phyloP scores from a whole-genome alignment of 129 eudicot genomes.

The Ambrosia artemisiifolia region DNA sequence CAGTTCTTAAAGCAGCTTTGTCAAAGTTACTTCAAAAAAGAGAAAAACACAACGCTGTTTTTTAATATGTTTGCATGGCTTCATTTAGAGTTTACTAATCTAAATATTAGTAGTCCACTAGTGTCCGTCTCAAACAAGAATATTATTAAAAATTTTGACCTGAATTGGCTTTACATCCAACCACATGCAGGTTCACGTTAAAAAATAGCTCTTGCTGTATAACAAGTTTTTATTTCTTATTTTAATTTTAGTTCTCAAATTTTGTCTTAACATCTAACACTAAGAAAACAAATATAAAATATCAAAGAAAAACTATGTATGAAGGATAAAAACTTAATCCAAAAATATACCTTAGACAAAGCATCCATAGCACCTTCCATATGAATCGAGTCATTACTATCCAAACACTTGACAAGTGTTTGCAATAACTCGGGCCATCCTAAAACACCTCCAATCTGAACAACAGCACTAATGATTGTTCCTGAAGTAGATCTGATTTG shows the following conservation, averaged over 20 bases:
- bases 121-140: neutral
- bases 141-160: neutral
- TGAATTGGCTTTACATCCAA: neutral
- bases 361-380: constrained; percentile 99
- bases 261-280: neutral
- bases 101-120: neutral
- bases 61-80: neutral
- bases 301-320: neutral
- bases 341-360: constrained; percentile 73
- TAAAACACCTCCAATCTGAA: constrained; percentile 78
- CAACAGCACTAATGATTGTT: constrained; percentile 79
- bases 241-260: neutral
- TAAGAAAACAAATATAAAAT: neutral
- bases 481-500: constrained; percentile 89
- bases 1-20: neutral
- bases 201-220: neutral
- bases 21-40: neutral
- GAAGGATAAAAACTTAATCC: neutral
- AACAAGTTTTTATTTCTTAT: neutral
- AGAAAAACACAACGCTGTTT: neutral
- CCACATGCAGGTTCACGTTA: neutral
- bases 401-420: constrained; percentile 75
- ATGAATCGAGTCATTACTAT: constrained; percentile 72
- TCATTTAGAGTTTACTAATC: neutral
- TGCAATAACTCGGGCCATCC: constrained; percentile 89